Evolutionary conservation across 2,329 filamentous ascomycete species (phyloP), one percentile per base, ranked within the genome.

Genomic region (Incumbomyces delicatus): DNA sequence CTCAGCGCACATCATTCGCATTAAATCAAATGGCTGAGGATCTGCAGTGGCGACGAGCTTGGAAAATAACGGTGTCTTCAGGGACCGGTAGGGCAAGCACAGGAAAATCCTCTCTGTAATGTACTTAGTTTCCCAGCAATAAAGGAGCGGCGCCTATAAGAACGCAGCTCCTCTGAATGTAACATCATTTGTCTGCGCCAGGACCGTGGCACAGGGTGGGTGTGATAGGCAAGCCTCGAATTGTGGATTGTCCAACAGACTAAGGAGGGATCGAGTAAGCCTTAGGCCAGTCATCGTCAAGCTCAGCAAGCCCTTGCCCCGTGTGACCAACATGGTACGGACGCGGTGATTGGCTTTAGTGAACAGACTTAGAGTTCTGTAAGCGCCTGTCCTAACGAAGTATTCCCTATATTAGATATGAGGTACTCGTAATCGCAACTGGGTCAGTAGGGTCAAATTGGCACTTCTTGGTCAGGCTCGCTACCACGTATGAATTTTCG

Each of bases 151-250:
- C 42, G 42, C 42, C 42, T 38, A 31, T 38, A 10, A 38, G 22
- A 27, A 29, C 6, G 18, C 34, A 45, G 16, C 33, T 37, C 34
- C 8, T 45, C 18, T 34, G 38, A 37, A 16, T 16, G 29, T 10
- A n/a, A 45, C 33, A 38, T 45, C 32, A 44, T 44, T 45, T 45
- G 42, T 33, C 29, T 17, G 17, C 27, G 17, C 27, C 35, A 31
- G 41, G 35, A 31, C 41, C 22, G 16, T 41, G n/a, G 41, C 22
- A 31, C 6, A 45, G 42, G n/a, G 33, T 45, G 42, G 42, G 38
- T 45, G 42, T 45, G 42, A 45, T 45, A 34, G 20, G 17, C 33
- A 34, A 27, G 42, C 33, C 42, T 38, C 6, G 22, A 45, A 45
- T 27, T 14, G 34, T 12, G 13, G 17, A 17, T 31, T 45, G 42